phyloP scores from a whole-genome alignment of 1,139 yeast species.

The Suhomyces coccinellae region DNA sequence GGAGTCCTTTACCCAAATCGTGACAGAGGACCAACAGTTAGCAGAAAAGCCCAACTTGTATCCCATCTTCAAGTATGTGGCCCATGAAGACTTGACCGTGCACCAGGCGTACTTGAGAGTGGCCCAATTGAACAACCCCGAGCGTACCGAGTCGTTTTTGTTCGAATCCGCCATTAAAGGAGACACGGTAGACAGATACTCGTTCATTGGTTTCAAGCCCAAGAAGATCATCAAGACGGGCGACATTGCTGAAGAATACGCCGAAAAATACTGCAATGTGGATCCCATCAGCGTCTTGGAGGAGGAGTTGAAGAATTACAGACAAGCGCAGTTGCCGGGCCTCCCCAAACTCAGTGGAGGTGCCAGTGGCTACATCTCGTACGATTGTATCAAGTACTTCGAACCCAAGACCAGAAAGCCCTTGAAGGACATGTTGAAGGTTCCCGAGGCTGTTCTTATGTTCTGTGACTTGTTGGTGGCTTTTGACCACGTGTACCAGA shows the following conservation, averaged over 20 bases:
- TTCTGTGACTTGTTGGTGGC: constrained; percentile 86
- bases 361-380: constrained; percentile 91
- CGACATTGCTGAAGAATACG: constrained; percentile 30
- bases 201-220: constrained; percentile 87
- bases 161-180: constrained; percentile 89
- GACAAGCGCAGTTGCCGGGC: constrained; percentile 77
- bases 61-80: constrained; percentile 75
- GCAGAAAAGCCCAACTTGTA: constrained; percentile 55
- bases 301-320: constrained; percentile 60
- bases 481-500: constrained; percentile 89
- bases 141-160: constrained; percentile 68
- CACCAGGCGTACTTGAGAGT: constrained; percentile 87
- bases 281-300: constrained; percentile 83
- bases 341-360: constrained; percentile 90
- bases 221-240: constrained; percentile 83
- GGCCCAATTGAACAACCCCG: constrained; percentile 64
- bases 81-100: constrained; percentile 80
- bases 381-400: constrained; percentile 93
- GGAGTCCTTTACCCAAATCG: constrained; percentile 47
- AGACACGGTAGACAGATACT: constrained; percentile 83
- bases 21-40: constrained; percentile 38
- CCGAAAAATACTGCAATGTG: constrained; percentile 44
- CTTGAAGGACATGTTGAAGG: constrained; percentile 71
- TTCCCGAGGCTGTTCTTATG: constrained; percentile 94
- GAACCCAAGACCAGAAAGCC: constrained; percentile 83